These are phyloP conservation scores for Tulasnella sp. DNA, from an alignment of 768 basidiomycete genomes.

Conservation along the genomic window DNA sequence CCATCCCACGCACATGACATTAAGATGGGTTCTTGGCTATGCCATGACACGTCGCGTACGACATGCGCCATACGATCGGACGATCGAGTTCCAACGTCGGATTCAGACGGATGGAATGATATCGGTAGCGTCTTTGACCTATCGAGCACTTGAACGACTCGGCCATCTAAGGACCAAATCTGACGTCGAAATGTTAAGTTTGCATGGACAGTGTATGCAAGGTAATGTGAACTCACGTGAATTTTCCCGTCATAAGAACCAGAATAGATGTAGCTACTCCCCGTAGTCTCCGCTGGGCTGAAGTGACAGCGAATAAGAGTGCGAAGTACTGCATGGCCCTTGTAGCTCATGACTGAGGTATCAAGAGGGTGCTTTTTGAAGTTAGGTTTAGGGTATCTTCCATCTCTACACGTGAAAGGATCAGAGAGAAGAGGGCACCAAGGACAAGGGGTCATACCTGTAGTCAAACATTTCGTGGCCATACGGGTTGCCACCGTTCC, in stretches of 20 bases:
- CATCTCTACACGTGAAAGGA: conserved; percentile 34
- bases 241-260: conserved; percentile 78
- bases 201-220: not conserved
- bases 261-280: conserved; percentile 86
- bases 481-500: conserved; percentile 40
- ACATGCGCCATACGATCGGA: conserved; percentile 18
- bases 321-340: conserved; percentile 78
- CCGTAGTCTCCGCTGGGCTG: conserved; percentile 85
- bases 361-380: conserved; percentile 66
- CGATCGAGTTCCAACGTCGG: conserved; percentile 30
- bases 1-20: conserved; percentile 88
- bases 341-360: conserved; percentile 90
- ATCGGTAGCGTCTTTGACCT: conserved; percentile 60
- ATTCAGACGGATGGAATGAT: conserved; percentile 56
- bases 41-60: conserved; percentile 95
- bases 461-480: conserved; percentile 64
- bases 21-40: conserved; percentile 76
- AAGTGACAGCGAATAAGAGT: conserved; percentile 96
- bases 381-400: conserved; percentile 51
- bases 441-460: conserved; percentile 37
- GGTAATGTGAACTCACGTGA: conserved; percentile 48
- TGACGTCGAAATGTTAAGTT: conserved; percentile 24
- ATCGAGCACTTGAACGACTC: conserved; percentile 71
- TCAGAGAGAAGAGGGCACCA: not conserved
- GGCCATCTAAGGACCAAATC: conserved; percentile 94